Evolutionary conservation across 2,329 filamentous ascomycete genomes (phyloP).

Genomic region (Incumbomyces lentus): DNA sequence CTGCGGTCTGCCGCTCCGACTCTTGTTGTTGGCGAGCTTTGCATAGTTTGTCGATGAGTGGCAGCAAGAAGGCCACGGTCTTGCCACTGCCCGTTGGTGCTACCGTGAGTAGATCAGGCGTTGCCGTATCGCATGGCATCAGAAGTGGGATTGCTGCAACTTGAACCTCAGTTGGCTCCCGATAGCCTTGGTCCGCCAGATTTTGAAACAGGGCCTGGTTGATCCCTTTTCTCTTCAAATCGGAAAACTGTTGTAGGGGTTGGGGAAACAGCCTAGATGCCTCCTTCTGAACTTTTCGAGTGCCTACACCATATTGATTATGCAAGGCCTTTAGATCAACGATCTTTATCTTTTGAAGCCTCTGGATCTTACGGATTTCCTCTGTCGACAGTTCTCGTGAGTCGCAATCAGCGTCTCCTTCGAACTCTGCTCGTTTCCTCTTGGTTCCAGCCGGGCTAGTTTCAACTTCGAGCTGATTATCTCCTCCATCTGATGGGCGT

Average conservation of each 20-base stretch:
- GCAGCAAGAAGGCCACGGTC: conserved; percentile 85
- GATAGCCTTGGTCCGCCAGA: conserved; percentile 72
- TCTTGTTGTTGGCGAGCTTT: conserved; percentile 31
- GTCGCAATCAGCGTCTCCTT: neutral
- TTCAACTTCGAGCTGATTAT: conserved; percentile 23
- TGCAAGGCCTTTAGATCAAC: conserved; percentile 55
- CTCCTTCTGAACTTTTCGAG: conserved; percentile 41
- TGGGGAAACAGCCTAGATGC: conserved; percentile 59
- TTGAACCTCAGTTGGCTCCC: conserved; percentile 85
- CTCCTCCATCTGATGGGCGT: conserved; percentile 25
- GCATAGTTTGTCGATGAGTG: conserved; percentile 67
- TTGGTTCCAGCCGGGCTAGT: conserved; percentile 13
- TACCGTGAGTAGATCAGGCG: conserved; percentile 66
- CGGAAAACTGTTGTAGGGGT: conserved; percentile 65
- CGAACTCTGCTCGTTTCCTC: conserved; percentile 1
- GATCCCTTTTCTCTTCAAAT: conserved; percentile 58
- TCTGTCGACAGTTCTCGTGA: neutral
- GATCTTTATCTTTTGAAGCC: conserved; percentile 74
- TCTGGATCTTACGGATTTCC: conserved; percentile 64
- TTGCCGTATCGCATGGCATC: conserved; percentile 43
- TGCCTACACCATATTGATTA: conserved; percentile 21
- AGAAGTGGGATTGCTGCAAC: conserved; percentile 74
- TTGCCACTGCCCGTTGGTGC: conserved; percentile 96
- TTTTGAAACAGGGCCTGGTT: conserved; percentile 67
- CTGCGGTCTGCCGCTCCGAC: conserved; percentile 50